Evolutionary conservation across 2,329 filamentous ascomycete genomes (phyloP).

Genomic region (Botryosphaeria agaves): DNA sequence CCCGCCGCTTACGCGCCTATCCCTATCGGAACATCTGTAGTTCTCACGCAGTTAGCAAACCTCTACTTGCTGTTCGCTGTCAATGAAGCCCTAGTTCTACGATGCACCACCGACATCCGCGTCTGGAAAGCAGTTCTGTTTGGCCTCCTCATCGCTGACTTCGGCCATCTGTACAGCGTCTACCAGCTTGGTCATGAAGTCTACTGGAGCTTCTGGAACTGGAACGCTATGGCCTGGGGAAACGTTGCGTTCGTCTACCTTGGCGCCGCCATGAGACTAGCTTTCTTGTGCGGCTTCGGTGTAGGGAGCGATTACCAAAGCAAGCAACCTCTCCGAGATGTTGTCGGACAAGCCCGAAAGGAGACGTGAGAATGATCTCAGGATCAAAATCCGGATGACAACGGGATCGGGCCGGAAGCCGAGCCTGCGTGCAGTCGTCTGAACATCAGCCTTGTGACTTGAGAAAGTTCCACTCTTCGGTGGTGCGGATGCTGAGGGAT

Average conservation of each 20-base stretch:
- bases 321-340: too few species aligned
- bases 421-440: too few species aligned
- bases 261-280: conserved; percentile 13
- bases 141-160: conserved; percentile 54
- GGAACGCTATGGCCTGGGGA: conserved; percentile 19
- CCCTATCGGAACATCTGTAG: conserved; percentile 45
- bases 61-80: conserved; percentile 62
- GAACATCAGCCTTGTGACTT: too few species aligned
- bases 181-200: conserved; percentile 38
- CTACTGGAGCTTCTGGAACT: conserved; percentile 16
- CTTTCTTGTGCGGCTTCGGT: conserved; percentile 16
- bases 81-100: conserved; percentile 60
- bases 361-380: too few species aligned
- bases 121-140: conserved; percentile 56
- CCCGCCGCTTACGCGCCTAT: conserved; percentile 23
- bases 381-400: too few species aligned
- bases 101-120: conserved; percentile 45
- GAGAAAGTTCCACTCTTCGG: too few species aligned
- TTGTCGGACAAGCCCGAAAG: too few species aligned
- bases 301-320: too few species aligned
- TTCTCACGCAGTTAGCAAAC: conserved; percentile 59
- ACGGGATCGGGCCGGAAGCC: too few species aligned
- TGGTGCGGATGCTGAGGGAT: too few species aligned
- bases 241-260: conserved; percentile 19
- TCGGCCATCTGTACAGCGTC: conserved; percentile 58